Percentiles rank a stretch among this genome's conserved stretches.
phyloP scores from a whole-genome alignment of 225 moss, liverwort and hornwort genomes.

The Marchantia polymorpha region DNA sequence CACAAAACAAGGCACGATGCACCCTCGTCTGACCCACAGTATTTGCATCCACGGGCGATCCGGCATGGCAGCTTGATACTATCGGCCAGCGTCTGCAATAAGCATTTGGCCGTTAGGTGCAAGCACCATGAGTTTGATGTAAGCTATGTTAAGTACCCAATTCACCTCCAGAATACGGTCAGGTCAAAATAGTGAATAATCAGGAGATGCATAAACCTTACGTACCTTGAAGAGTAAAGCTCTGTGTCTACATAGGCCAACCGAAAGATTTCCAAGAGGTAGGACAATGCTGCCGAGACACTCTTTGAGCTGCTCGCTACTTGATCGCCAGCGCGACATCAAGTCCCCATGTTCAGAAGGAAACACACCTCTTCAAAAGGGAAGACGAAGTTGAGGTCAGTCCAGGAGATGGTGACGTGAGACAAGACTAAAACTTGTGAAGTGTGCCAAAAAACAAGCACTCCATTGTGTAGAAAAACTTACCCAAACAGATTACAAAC shows the following conservation, averaged over 20 bases:
- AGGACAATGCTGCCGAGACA: slow-evolving; percentile 50
- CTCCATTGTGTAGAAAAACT: slow-evolving; percentile 9
- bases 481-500: slow-evolving; percentile 49
- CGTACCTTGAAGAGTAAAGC: slow-evolving; percentile 55
- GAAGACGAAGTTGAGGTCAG: not conserved
- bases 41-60: slow-evolving; percentile 59
- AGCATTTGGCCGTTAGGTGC: not conserved
- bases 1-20: slow-evolving; percentile 56
- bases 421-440: not conserved
- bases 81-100: slow-evolving; percentile 53
- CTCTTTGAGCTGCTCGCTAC: slow-evolving; percentile 38
- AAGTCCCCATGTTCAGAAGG: slow-evolving; percentile 47
- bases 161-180: not conserved
- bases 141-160: not conserved
- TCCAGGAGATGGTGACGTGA: not conserved
- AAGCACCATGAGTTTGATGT: not conserved
- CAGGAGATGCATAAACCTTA: too few species aligned
- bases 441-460: not conserved
- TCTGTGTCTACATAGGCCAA: slow-evolving; percentile 57
- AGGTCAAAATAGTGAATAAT: too few species aligned
- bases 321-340: slow-evolving; percentile 40
- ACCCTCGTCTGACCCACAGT: slow-evolving; percentile 46
- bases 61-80: slow-evolving; percentile 51
- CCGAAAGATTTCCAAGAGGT: slow-evolving; percentile 53
- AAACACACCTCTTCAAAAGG: slow-evolving; percentile 40